phyloP scores from a whole-genome alignment of 2,329 filamentous ascomycete species.

The Ceratocystis lukuohia region DNA sequence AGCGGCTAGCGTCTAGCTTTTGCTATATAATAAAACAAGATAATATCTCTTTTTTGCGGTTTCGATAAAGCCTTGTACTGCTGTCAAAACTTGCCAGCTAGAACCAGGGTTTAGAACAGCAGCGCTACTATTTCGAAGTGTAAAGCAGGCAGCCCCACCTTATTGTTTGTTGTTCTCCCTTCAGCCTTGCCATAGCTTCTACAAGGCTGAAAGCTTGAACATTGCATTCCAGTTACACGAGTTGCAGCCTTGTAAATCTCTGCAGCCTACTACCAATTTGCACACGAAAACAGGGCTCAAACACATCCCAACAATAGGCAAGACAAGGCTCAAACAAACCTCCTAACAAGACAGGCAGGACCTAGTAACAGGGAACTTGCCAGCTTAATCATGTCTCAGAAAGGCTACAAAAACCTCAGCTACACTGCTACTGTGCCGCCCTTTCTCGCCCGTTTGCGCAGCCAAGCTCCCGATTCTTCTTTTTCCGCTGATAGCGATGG shows the following conservation, averaged over 20 bases:
- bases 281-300: neutral
- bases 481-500: constrained; percentile 31
- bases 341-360: neutral
- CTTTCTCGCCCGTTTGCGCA: constrained; percentile 45
- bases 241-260: neutral
- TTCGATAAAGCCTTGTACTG: no score
- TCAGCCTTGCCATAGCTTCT: neutral
- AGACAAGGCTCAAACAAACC: neutral
- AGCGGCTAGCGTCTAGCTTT: no score
- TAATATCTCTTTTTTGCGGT: no score
- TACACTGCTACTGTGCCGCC: constrained; percentile 49
- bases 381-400: constrained; percentile 33
- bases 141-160: neutral
- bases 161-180: neutral
- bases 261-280: neutral
- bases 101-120: no score
- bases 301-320: no score
- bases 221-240: neutral
- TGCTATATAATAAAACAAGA: no score
- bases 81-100: no score
- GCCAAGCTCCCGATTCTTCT: constrained; percentile 36
- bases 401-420: constrained; percentile 56
- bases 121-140: neutral
- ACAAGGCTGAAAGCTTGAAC: neutral
- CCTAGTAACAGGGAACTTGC: no score